Conservation (phyloP, 768 basidiomycete species). For the Pulveroboletus sp. region DNA sequence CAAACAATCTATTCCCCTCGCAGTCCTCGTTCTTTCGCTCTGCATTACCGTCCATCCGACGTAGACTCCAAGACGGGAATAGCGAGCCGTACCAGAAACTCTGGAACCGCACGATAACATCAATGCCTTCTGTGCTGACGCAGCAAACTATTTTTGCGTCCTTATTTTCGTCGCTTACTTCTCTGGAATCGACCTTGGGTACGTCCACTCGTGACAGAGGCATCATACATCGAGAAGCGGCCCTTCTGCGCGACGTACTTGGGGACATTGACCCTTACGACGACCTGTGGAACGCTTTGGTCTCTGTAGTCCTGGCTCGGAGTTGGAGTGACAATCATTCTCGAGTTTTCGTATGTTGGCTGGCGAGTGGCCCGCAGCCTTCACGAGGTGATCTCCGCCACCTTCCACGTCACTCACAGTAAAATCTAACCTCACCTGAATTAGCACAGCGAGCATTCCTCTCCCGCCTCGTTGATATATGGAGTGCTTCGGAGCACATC, state of each 20-base stretch:
- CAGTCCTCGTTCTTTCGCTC: constrained; percentile 69
- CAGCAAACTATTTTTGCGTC: constrained; percentile 59
- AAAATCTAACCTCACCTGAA: constrained; percentile 9
- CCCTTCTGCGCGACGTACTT: constrained; percentile 48
- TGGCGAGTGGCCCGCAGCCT: constrained; percentile 42
- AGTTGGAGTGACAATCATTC: constrained; percentile 59
- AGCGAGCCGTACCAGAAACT: constrained; percentile 39
- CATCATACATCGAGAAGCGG: constrained; percentile 50
- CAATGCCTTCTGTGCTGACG: constrained; percentile 46
- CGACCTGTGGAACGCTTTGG: constrained; percentile 49
- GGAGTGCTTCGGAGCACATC: constrained; percentile 76
- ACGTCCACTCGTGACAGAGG: constrained; percentile 34
- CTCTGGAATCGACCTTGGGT: constrained; percentile 31
- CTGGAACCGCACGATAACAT: constrained; percentile 47
- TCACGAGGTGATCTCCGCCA: constrained; percentile 28
- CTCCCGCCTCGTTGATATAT: constrained; percentile 50
- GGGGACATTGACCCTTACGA: constrained; percentile 44
- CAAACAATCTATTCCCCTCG: constrained; percentile 46
- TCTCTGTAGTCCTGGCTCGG: constrained; percentile 48
- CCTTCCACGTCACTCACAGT: background rate
- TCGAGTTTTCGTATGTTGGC: constrained; percentile 69
- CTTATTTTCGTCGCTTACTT: constrained; percentile 47
- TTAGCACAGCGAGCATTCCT: constrained; percentile 46
- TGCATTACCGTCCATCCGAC: constrained; percentile 47
- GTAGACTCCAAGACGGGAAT: constrained; percentile 28